Evolutionary conservation across 2,329 filamentous ascomycete genomes (phyloP), one percentile per base, ranked within the genome.

Genomic region (Alternaria brassicae): DNA sequence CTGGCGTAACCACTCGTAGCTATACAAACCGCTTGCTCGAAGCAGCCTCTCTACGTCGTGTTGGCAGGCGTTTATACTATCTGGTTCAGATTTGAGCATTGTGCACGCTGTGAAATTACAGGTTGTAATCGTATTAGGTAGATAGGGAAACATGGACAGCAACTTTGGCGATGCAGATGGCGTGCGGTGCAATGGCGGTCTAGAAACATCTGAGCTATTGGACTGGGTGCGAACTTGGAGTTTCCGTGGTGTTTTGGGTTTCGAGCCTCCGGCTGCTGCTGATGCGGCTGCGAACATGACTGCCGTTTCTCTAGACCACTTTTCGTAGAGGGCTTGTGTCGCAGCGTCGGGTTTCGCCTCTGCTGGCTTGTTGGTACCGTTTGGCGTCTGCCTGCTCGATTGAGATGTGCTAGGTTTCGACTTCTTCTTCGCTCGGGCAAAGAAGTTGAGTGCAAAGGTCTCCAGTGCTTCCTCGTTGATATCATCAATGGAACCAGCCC

Each of bases 401-500:
- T 61, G 32, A 17, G 52, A 53, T 6, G 62, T 53, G 39, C 52
- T 62, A n/a, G 63, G 53, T 30, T 65, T 69, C 8, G 66, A 25
- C 52, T 68, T 70, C 10, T 44, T 23, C 27, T 63, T 72, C 9
- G 65, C 50, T 5, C 49, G 61, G 3, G 57, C 56, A 53, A 77
- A 77, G 66, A 70, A 76, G 27, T 76, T 75, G 4, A 67, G 45
- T 0, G 70, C 72, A 40, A 77, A 77, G 0, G 61, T 52, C 51
- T 74, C 68, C 1, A 78, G 56, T 0, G 75, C 74, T n/a, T 72
- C 69, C 53, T 73, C 72, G 37, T 74, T 74, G 19, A 60, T 57
- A 25, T 76, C 75, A 40, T 75, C 73, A 8, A 76, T 77, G 0
- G 72, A 72, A 0, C 74, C 75, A 5, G 74, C 71, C 75, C 75